Evolutionary conservation across 148 eudicot species (phyloP).

Genomic region (Linanthus parryae): DNA sequence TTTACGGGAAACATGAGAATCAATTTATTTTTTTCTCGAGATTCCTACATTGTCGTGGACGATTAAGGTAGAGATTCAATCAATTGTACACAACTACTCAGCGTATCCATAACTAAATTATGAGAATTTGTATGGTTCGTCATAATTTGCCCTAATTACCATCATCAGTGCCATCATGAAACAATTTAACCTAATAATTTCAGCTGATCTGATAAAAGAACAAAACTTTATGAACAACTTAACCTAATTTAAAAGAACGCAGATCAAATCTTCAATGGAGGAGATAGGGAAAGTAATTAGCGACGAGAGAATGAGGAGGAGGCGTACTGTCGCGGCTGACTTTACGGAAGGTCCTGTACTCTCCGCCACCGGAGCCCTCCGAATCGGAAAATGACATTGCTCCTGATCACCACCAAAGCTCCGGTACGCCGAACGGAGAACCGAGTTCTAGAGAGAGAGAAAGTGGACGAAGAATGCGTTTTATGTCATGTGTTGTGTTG

Average conservation of each 20-base stretch:
- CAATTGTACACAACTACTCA: not conserved
- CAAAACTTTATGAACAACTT: no score
- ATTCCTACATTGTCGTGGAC: no score
- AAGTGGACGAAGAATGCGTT: no score
- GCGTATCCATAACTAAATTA: not conserved
- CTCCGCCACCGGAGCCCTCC: slow-evolving; percentile 34
- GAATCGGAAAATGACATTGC: slow-evolving; percentile 78
- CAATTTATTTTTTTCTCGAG: no score
- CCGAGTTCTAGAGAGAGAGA: no score
- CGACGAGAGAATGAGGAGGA: slow-evolving; percentile 2
- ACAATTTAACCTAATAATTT: not conserved
- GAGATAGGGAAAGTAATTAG: no score
- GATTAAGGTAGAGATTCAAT: no score
- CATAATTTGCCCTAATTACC: not conserved
- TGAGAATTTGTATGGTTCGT: not conserved
- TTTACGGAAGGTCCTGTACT: slow-evolving; percentile 71
- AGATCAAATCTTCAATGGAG: no score
- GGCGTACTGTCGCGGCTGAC: slow-evolving; percentile 69
- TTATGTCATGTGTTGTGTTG: no score
- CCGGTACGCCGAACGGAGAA: no score
- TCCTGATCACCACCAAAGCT: not conserved
- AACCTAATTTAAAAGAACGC: not conserved
- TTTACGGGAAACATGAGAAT: no score
- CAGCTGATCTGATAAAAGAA: not conserved
- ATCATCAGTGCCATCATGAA: not conserved